Percentiles rank a stretch among this genome's conserved stretches.
Conservation (phyloP, 2,329 filamentous ascomycete species). For the Beauveria sp. region DNA sequence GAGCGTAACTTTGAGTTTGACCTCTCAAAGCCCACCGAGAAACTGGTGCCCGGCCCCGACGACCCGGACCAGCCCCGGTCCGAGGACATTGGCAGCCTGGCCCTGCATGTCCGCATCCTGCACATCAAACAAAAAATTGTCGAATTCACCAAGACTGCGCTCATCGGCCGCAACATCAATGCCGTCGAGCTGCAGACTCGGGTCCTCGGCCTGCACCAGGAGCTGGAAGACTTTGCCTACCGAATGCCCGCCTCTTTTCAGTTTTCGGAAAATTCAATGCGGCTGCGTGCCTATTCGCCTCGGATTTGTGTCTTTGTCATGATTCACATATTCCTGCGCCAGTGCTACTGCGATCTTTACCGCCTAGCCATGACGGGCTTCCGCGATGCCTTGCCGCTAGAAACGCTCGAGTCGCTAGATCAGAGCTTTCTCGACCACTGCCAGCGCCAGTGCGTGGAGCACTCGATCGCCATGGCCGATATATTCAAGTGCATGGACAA, state of each 20-base stretch:
- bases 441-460: constrained; percentile 44
- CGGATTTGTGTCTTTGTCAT: constrained; percentile 51
- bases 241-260: constrained; percentile 48
- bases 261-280: constrained; percentile 49
- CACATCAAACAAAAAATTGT: constrained; percentile 47
- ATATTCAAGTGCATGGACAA: constrained; percentile 46
- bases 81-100: constrained; percentile 48
- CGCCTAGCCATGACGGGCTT: constrained; percentile 44
- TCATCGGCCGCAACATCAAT: constrained; percentile 29
- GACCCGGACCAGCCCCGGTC: constrained; percentile 33
- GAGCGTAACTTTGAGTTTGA: constrained; percentile 48
- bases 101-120: constrained; percentile 48
- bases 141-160: constrained; percentile 42
- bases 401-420: constrained; percentile 37
- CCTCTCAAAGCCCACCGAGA: constrained; percentile 46
- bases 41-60: constrained; percentile 37
- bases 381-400: constrained; percentile 40
- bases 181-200: constrained; percentile 34
- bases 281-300: constrained; percentile 48
- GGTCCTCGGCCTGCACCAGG: constrained; percentile 39
- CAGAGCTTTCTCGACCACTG: constrained; percentile 42
- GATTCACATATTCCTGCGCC: constrained; percentile 53
- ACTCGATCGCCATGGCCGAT: constrained; percentile 46
- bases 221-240: constrained; percentile 45
- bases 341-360: constrained; percentile 51